Base-by-base conservation (phyloP, 345 rosid species). In the Populus davidiana region DNA sequence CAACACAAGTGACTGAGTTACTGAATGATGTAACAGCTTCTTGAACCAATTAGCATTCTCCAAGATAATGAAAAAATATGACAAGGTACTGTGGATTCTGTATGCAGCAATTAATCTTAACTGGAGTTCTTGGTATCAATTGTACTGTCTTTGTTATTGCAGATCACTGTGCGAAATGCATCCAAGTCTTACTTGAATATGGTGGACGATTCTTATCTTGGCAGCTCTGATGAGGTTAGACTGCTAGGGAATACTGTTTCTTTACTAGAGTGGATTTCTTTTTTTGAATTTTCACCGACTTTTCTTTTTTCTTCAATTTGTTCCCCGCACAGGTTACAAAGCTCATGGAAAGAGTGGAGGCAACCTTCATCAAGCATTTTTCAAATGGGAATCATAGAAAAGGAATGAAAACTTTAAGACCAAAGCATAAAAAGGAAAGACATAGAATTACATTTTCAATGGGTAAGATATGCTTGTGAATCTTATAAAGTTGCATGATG, bases 21-120 rank as follows among this genome's bases (percentile, higher is more conserved):
- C 5, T 43, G 33, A 43, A 27, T 77, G 67, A 71, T 50, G 23
- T 65, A 20, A 77, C 80, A 92, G 98, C 75, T 94, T 91, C 78
- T 72, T 90, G 86, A 94, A 92, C 79, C 89, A 86, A 59, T 68
- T 91, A 81, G 97, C 97, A 0, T 86, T 91, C 69, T 90, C 92
- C 77, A 92, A 92, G 86, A 91, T 94, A 75, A 83, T 92, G 91
- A 94, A 94, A 89, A 94, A 92, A 83, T 91, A 94, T 77, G 97
- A 92, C 76, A 92, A 94, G 93, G 97, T 93, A 76, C 73, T 20
- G 8, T 43, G 47, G 27, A 16, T 74, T 35, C 35, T 69, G 36
- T 23, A 36, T 71, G 29, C 35, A 61, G 16, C 3, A 23, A 31
- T 35, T 9, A 63, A 31, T 25, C 29, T 70, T 59, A 35, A 17